Conservation (phyloP, 2,329 filamentous ascomycete species). For the Nectriaceae sp. region DNA sequence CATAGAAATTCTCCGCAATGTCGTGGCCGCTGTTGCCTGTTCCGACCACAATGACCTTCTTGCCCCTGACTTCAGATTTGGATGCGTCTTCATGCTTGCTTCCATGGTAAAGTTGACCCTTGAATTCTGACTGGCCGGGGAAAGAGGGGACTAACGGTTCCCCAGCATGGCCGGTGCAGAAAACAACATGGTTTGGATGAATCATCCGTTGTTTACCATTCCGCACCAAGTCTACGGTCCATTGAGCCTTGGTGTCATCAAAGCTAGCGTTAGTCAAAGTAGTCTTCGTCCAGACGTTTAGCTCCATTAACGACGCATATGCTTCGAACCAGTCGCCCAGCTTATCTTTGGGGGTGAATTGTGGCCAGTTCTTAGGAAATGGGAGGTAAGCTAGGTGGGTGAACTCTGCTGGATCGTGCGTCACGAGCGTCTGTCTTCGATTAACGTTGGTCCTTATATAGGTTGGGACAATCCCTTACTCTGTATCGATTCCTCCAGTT, state of each 20-base stretch:
- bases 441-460: neutral
- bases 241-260: conserved; percentile 25
- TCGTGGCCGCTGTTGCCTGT: conserved; percentile 51
- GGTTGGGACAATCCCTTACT: neutral
- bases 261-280: conserved; percentile 40
- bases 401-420: conserved; percentile 12
- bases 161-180: neutral
- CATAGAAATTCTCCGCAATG: conserved; percentile 50
- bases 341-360: conserved; percentile 44
- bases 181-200: neutral
- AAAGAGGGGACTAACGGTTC: neutral
- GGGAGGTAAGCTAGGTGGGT: conserved; percentile 20
- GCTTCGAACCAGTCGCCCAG: conserved; percentile 49
- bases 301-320: conserved; percentile 48
- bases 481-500: conserved; percentile 51
- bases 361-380: conserved; percentile 19
- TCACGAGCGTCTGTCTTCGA: conserved; percentile 18
- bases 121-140: conserved; percentile 11
- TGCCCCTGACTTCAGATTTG: conserved; percentile 21
- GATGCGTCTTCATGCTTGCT: conserved; percentile 32
- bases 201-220: neutral
- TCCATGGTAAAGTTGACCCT: conserved; percentile 16
- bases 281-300: conserved; percentile 46
- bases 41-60: conserved; percentile 49
- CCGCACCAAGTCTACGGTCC: neutral